Conservation (phyloP, 2,329 filamentous ascomycete species). For the Colletotrichum musicola region DNA sequence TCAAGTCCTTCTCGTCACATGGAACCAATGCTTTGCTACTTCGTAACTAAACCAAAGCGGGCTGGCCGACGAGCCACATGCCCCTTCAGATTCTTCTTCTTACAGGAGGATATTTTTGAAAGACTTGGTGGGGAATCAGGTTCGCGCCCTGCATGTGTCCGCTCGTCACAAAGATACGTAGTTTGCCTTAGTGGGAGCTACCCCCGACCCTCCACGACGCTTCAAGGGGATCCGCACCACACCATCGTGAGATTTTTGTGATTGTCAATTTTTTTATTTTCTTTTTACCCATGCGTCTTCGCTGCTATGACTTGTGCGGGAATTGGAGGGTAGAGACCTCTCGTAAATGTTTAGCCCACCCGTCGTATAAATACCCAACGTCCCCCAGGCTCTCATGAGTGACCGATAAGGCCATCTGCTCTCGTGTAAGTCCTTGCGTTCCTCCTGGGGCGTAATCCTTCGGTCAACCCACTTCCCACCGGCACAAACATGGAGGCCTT, state of each 20-base stretch:
- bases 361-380: too few relatives aligned
- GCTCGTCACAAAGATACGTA: too few relatives aligned
- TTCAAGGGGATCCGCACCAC: constrained; percentile 20
- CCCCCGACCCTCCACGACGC: not conserved
- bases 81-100: not conserved
- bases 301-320: not conserved
- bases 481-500: constrained; percentile 48
- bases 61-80: not conserved
- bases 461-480: not conserved
- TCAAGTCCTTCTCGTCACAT: too few relatives aligned
- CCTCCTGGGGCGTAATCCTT: too few relatives aligned
- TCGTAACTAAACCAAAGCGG: constrained; percentile 8
- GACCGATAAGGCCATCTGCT: not conserved
- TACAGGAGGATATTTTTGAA: not conserved
- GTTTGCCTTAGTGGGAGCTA: not conserved
- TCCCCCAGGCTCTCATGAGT: too few relatives aligned
- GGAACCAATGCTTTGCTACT: too few relatives aligned
- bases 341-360: not conserved
- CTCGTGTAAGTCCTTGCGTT: not conserved
- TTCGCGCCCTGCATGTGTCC: constrained; percentile 13
- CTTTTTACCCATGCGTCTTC: not conserved
- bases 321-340: not conserved
- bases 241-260: constrained; percentile 14
- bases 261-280: not conserved
- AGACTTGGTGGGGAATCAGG: not conserved